A percentile compares a stretch with the other conserved stretches of the same genome.
These are phyloP conservation scores for Gamsiella multidivaricata DNA, from an alignment of 192 early-diverging fungal species.

Conservation along the genomic window DNA sequence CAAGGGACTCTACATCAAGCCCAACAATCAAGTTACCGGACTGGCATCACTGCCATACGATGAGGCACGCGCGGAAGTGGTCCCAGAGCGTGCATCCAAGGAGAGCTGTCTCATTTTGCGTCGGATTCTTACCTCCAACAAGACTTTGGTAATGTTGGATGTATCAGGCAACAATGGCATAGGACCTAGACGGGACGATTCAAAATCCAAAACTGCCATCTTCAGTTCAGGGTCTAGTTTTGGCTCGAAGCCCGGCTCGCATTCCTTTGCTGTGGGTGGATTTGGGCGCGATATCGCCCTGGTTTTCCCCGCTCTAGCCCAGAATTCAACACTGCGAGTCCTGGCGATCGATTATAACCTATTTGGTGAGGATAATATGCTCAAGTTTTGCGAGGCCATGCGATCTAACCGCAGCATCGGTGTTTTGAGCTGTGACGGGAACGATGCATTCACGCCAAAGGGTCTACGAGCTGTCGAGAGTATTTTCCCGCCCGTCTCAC, in stretches of 20 bases:
- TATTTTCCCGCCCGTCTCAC: slow-evolving; percentile 4
- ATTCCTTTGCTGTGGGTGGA: slow-evolving; percentile 22
- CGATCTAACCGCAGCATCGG: slow-evolving; percentile 7
- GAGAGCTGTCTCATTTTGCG: slow-evolving; percentile 34
- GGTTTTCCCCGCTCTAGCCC: slow-evolving; percentile 20
- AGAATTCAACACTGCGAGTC: slow-evolving; percentile 18
- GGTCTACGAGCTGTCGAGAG: slow-evolving; percentile 17
- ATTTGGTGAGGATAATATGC: slow-evolving; percentile 24
- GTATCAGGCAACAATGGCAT: slow-evolving; percentile 16
- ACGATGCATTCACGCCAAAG: slow-evolving; percentile 26
- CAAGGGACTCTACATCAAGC: slow-evolving; percentile 28
- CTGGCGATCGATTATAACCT: slow-evolving; percentile 27
- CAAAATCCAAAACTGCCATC: background rate
- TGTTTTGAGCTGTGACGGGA: slow-evolving; percentile 38
- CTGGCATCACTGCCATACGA: slow-evolving; percentile 11
- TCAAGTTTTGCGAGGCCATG: slow-evolving; percentile 21
- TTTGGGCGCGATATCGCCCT: slow-evolving; percentile 28
- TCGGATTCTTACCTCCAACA: slow-evolving; percentile 18
- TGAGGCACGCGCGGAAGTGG: background rate
- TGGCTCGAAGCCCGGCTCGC: background rate
- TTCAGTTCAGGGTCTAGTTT: background rate
- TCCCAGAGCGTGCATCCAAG: slow-evolving; percentile 16
- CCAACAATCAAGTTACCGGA: background rate
- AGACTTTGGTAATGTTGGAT: slow-evolving; percentile 32
- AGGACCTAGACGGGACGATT: background rate